Percentiles rank a stretch among this genome's conserved stretches.
These are phyloP conservation scores for Lentinula novae-zelandiae DNA, from an alignment of 1,284 basidiomycete species.

Conservation along the genomic window DNA sequence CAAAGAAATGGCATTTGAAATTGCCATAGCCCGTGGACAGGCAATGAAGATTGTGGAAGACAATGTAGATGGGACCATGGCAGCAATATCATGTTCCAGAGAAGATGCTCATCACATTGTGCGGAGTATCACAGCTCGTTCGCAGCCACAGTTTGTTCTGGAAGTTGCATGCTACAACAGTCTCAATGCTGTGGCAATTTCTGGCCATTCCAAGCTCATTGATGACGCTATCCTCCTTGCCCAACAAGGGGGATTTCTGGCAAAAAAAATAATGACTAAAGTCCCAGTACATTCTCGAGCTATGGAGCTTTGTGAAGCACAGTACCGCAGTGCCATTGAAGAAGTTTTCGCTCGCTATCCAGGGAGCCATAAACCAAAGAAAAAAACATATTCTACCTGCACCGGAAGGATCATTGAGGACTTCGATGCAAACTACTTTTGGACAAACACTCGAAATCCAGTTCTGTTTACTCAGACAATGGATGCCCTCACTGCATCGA, in stretches of 20 bases:
- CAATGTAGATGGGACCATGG: constrained; percentile 32
- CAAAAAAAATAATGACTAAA: constrained; percentile 25
- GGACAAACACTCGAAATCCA: constrained; percentile 22
- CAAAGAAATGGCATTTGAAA: constrained; percentile 35
- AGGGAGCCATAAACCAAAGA: not conserved
- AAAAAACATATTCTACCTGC: constrained; percentile 10
- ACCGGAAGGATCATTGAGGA: not conserved
- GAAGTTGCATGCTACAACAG: constrained; percentile 28
- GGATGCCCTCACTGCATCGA: not conserved
- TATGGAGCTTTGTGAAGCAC: constrained; percentile 27
- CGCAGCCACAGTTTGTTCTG: constrained; percentile 20
- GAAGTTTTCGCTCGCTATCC: constrained; percentile 21
- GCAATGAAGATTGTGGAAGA: constrained; percentile 22
- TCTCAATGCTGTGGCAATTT: constrained; percentile 26
- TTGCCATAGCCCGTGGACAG: constrained; percentile 34
- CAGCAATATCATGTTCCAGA: constrained; percentile 31
- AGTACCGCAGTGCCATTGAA: constrained; percentile 20
- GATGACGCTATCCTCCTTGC: constrained; percentile 18
- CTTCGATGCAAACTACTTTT: constrained; percentile 16
- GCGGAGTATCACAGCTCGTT: constrained; percentile 8
- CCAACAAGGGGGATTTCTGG: constrained; percentile 23
- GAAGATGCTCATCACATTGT: too few relatives aligned
- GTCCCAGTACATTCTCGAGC: constrained; percentile 31
- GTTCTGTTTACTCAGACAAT: constrained; percentile 21
- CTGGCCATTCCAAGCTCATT: constrained; percentile 25